These are phyloP conservation scores for Fusarium continuum DNA, from an alignment of 2,329 filamentous ascomycete species.

Conservation along the genomic window DNA sequence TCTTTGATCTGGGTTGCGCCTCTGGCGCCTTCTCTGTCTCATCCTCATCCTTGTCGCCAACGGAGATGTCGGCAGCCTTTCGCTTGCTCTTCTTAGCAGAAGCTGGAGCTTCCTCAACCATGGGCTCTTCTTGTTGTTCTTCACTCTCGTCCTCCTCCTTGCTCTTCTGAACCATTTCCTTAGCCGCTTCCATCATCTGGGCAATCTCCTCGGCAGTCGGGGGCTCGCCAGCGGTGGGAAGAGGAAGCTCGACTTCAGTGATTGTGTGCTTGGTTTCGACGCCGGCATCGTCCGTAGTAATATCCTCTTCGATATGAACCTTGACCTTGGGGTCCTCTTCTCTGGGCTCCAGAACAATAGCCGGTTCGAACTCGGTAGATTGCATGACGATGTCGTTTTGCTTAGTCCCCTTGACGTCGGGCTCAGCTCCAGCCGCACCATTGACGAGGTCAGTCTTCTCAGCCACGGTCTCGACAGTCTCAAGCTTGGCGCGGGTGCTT, in stretches of 20 bases:
- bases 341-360: conserved; percentile 58
- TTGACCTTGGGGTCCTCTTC: conserved; percentile 70
- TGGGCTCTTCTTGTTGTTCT: conserved; percentile 49
- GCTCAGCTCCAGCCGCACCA: conserved; percentile 27
- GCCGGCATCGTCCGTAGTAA: conserved; percentile 63
- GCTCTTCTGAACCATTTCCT: conserved; percentile 83
- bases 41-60: conserved; percentile 65
- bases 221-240: conserved; percentile 66
- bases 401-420: conserved; percentile 42
- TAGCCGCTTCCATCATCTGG: conserved; percentile 85
- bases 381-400: conserved; percentile 53
- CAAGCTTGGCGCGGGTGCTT: conserved; percentile 55
- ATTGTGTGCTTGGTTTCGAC: conserved; percentile 76
- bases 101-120: conserved; percentile 50
- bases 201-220: conserved; percentile 80
- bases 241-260: conserved; percentile 79
- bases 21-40: conserved; percentile 47
- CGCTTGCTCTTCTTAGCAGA: conserved; percentile 70
- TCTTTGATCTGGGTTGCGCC: conserved; percentile 70
- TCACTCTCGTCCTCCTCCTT: conserved; percentile 59
- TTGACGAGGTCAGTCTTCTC: conserved; percentile 46
- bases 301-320: conserved; percentile 74
- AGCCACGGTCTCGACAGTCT: conserved; percentile 47
- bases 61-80: conserved; percentile 76
- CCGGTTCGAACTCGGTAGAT: conserved; percentile 60